Base-by-base conservation (phyloP, 495 filamentous ascomycete genomes). In the Trypethelium eluteriae region DNA sequence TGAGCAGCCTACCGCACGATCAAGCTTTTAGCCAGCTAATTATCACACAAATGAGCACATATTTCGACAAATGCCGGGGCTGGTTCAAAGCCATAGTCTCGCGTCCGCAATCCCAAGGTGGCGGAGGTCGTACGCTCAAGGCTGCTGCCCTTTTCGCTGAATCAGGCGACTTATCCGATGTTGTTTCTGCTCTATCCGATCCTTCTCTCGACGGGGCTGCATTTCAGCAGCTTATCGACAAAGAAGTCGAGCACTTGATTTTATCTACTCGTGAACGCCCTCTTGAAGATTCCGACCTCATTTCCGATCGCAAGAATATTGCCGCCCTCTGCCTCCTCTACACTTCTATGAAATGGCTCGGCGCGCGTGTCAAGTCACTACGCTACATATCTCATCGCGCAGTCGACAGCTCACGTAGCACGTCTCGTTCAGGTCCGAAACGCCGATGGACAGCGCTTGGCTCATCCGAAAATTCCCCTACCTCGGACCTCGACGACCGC, bases 261-360 rank as follows among this genome's bases (percentile, higher is more conserved):
- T 76, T 79, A 44, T 81, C 81, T 64, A 88, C 88, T 18, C 86
- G 85, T 53, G 83, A 86, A 49, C 79, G 80, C 41, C 81, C 84
- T 35, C 76, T 96, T 36, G 85, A 89, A 50, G 80, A 86, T 2
- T 86, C 85, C 70, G 91, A 96, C 72, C 86, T 99, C 47, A 92
- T 99, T 70, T 86, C 86, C 2, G 95, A 99, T 71, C 84, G 89
- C 25, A 94, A 97, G 72, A 88, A 87, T 2, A 88, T 97, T 39
- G 82, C 87, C 61, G 85, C 89, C 11, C 78, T 98, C 41, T 96
- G 91, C 68, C 84, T 96, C 59, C 81, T 99, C 32, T 92, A 94
- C 74, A 96, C 90, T 67, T 97, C 93, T 81, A 96, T 96, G 93
- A 90, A 94, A 83, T 98, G 94, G 94, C 86, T 98, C 35, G 87